These are phyloP conservation scores for Globisporangium splendens DNA, from an alignment of 352 stramenopile genomes.

Conservation along the genomic window DNA sequence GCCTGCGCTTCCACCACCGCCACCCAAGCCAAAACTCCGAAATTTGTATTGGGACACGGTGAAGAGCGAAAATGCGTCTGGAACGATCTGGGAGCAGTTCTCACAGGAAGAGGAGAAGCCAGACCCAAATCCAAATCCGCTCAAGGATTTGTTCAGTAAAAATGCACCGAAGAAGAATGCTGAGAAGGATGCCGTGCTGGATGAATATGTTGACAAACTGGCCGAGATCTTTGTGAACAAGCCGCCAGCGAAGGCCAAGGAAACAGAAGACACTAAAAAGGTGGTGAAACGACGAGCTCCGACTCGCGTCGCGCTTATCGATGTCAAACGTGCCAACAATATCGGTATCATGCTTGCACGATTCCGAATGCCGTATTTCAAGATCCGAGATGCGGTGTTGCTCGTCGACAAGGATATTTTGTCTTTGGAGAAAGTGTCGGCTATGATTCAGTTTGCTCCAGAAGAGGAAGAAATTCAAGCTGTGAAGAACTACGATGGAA, in stretches of 20 bases:
- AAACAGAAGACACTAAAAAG: constrained; percentile 44
- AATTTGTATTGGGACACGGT: constrained; percentile 85
- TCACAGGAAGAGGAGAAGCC: constrained; percentile 25
- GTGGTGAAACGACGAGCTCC: constrained; percentile 48
- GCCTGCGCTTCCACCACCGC: constrained; percentile 27
- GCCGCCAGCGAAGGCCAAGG: constrained; percentile 45
- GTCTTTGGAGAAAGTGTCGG: constrained; percentile 66
- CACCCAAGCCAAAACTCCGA: constrained; percentile 75
- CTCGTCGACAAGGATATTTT: constrained; percentile 75
- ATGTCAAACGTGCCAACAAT: constrained; percentile 83
- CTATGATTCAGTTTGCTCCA: constrained; percentile 75
- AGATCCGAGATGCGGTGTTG: constrained; percentile 74
- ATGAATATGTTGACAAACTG: constrained; percentile 67
- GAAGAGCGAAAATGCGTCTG: constrained; percentile 44
- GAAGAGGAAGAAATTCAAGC: constrained; percentile 68
- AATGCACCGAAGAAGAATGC: constrained; percentile 6
- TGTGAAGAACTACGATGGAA: constrained; percentile 56
- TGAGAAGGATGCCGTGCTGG: constrained; percentile 48
- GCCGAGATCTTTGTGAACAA: constrained; percentile 84
- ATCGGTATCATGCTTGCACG: constrained; percentile 85
- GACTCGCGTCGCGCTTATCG: constrained; percentile 75
- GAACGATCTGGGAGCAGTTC: constrained; percentile 80
- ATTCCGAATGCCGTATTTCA: constrained; percentile 78
- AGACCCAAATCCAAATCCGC: constrained; percentile 16
- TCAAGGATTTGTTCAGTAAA: constrained; percentile 34